Evolutionary conservation across 805 yeast species (phyloP).

Genomic region (Isabelozyma rhagii): DNA sequence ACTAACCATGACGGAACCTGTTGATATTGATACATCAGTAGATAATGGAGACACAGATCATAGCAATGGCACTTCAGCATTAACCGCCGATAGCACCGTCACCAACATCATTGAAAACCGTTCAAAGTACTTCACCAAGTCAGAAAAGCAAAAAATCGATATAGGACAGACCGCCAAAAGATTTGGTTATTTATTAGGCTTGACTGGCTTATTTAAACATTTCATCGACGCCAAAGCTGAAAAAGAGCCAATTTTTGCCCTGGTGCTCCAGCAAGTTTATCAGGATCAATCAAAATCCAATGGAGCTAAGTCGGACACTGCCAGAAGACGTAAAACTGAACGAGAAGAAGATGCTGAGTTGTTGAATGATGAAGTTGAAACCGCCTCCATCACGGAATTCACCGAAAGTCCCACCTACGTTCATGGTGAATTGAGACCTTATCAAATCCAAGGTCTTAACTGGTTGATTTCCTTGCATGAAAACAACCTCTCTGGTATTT

Average conservation of each 20-base stretch:
- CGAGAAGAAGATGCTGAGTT: slow-evolving; percentile 77
- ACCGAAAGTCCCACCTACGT: slow-evolving; percentile 52
- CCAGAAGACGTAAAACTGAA: slow-evolving; percentile 66
- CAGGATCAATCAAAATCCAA: slow-evolving; percentile 9
- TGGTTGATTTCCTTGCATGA: slow-evolving; percentile 72
- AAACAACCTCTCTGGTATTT: slow-evolving; percentile 67
- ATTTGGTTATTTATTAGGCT: slow-evolving; percentile 62
- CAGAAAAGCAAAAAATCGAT: slow-evolving; percentile 42
- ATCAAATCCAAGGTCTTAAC: slow-evolving; percentile 77
- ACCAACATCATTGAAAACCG: slow-evolving; percentile 6
- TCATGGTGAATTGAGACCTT: slow-evolving; percentile 61
- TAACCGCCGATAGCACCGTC: neutral
- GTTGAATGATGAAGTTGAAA: slow-evolving; percentile 51
- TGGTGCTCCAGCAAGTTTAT: slow-evolving; percentile 45
- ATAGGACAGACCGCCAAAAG: slow-evolving; percentile 61
- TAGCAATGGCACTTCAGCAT: neutral
- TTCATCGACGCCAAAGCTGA: slow-evolving; percentile 64
- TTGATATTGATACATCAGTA: neutral
- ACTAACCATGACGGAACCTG: neutral
- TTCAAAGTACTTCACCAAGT: slow-evolving; percentile 28
- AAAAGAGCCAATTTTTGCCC: slow-evolving; percentile 54
- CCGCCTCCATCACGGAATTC: slow-evolving; percentile 41
- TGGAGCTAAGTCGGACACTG: slow-evolving; percentile 14
- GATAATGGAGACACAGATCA: neutral
- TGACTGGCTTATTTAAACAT: slow-evolving; percentile 65